Conservation (phyloP, 2,329 filamentous ascomycete species). For the Penicillium sp. region DNA sequence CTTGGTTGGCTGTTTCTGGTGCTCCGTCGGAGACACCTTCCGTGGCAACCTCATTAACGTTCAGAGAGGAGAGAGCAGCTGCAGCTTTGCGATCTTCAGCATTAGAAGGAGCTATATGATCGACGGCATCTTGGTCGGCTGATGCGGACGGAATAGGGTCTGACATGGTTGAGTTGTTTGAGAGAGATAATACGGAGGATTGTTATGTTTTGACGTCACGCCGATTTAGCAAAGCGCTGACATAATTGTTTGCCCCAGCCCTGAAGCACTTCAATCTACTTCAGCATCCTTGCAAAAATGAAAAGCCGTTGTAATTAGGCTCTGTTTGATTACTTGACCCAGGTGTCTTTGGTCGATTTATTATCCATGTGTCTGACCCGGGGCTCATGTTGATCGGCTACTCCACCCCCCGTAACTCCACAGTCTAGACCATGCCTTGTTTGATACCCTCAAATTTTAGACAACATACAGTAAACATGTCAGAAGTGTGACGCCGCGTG, state of each 20-base stretch:
- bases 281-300: no score
- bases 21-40: slow-evolving; percentile 34
- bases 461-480: no score
- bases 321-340: no score
- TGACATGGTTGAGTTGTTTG: slow-evolving; percentile 36
- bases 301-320: no score
- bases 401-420: no score
- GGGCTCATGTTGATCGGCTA: no score
- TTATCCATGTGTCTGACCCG: no score
- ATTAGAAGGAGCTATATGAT: slow-evolving; percentile 42
- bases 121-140: slow-evolving; percentile 35
- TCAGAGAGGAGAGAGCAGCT: slow-evolving; percentile 51
- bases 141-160: slow-evolving; percentile 46
- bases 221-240: slow-evolving; percentile 3
- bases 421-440: no score
- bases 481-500: no score
- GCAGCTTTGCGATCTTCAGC: slow-evolving; percentile 55
- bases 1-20: slow-evolving; percentile 45
- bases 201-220: background rate
- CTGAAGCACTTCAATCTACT: no score
- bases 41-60: slow-evolving; percentile 43
- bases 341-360: no score
- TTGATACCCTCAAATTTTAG: no score
- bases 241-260: background rate
- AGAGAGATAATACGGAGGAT: background rate